Evolutionary conservation across 768 basidiomycete genomes (phyloP), one percentile per base, ranked within the genome.

Genomic region (Podaxis sp.): DNA sequence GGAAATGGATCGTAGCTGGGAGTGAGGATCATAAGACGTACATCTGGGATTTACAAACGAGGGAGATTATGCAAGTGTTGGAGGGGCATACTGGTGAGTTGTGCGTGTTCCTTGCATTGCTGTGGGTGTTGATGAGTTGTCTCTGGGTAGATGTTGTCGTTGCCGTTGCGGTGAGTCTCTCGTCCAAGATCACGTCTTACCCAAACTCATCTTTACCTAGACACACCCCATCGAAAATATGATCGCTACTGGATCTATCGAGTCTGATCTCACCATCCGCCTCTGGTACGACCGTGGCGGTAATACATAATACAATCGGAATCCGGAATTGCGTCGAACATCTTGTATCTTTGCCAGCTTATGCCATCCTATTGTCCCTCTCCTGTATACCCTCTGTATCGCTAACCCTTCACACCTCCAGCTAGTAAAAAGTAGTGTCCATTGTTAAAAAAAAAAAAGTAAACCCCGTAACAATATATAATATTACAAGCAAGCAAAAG

Each of bases 11-110:
- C 64, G 84, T 97, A 1, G 85, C 91, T 0, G 96, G 96, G 0
- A 90, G 88, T 67, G 96, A 98, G 72, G 95, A 96, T 72, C 80
- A 89, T 69, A 95, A 91, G 69, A 83, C 90, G 23, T 90, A 93
- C 62, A 81, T 97, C 7, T 96, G 94, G 92, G 94, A 98, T 70
- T 69, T 98, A 32, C 92, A 95, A 69, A 90, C 86, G 5, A 80
- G 91, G n/a, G 85, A 91, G 68, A 80, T 95, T 50, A 88, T 93
- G 25, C 93, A 95, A 69, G 77, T 86, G 4, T 77, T 90, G 53
- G 85, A 91, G 64, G 88, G 87, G 4, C 93, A 95, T 72, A 79
- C 77, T 36, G 91, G 89, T 88, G 55, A 50, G 77, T 44, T 44
- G 28, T 55, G 28, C 55, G n/a, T 18, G 5, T 50, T 23, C 48